These are phyloP conservation scores for Penicillium sp. DNA, from an alignment of 2,329 filamentous ascomycete species.

Conservation along the genomic window DNA sequence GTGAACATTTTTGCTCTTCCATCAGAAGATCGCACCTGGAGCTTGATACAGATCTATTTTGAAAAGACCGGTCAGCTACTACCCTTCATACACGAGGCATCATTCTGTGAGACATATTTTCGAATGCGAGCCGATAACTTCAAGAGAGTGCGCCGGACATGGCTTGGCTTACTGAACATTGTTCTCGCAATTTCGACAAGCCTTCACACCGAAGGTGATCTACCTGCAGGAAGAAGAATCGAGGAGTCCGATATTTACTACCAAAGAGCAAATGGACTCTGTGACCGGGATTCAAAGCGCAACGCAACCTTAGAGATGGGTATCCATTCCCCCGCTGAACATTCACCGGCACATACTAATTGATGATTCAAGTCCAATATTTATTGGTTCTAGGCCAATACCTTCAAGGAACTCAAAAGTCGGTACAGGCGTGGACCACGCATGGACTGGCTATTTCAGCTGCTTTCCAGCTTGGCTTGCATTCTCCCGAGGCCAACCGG, in stretches of 20 bases:
- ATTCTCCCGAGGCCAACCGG: slow-evolving; percentile 42
- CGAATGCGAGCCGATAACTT: slow-evolving; percentile 21
- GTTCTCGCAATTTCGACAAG: slow-evolving; percentile 29
- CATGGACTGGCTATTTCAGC: slow-evolving; percentile 54
- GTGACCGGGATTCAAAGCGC: slow-evolving; percentile 15
- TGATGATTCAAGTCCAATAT: slow-evolving; percentile 44
- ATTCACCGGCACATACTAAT: not conserved
- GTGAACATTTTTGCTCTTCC: slow-evolving; percentile 20
- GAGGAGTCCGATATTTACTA: slow-evolving; percentile 21
- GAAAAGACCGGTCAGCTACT: slow-evolving; percentile 28
- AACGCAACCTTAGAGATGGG: slow-evolving; percentile 23
- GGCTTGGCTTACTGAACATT: slow-evolving; percentile 32
- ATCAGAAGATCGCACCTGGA: slow-evolving; percentile 11
- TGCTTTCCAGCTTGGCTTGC: slow-evolving; percentile 52
- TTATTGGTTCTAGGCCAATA: slow-evolving; percentile 53
- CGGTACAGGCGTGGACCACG: slow-evolving; percentile 53
- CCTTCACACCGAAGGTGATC: slow-evolving; percentile 9
- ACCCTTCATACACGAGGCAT: slow-evolving; percentile 27
- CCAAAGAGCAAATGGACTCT: slow-evolving; percentile 20
- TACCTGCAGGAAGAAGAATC: slow-evolving; percentile 10
- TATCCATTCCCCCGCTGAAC: slow-evolving; percentile 4
- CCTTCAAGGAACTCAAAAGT: slow-evolving; percentile 54
- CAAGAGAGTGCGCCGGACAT: slow-evolving; percentile 25
- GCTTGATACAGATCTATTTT: slow-evolving; percentile 23
- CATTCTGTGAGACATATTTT: slow-evolving; percentile 27